Conservation (phyloP, 1,139 yeast genomes). For the Insectozyma bohioensis region DNA sequence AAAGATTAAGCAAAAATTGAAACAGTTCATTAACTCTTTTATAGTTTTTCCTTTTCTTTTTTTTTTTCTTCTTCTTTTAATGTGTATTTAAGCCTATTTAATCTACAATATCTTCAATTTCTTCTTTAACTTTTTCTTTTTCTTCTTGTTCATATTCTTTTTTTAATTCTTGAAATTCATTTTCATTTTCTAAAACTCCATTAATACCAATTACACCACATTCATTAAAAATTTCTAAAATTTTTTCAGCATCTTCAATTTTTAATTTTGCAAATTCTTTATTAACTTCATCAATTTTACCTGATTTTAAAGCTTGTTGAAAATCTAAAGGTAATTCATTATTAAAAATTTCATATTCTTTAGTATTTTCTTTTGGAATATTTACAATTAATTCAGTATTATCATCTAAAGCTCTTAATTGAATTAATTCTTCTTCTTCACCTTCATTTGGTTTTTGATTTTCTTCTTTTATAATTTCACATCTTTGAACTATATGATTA, state of each 20-base stretch:
- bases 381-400: slow-evolving; percentile 70
- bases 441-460: slow-evolving; percentile 36
- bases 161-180: slow-evolving; percentile 65
- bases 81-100: slow-evolving; percentile 11
- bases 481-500: slow-evolving; percentile 71
- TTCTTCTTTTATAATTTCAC: slow-evolving; percentile 60
- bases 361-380: slow-evolving; percentile 60
- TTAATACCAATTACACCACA: slow-evolving; percentile 84
- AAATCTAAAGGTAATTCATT: slow-evolving; percentile 59
- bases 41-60: slow-evolving; percentile 1
- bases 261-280: slow-evolving; percentile 76
- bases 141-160: slow-evolving; percentile 37
- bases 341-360: slow-evolving; percentile 54
- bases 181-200: slow-evolving; percentile 73
- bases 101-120: slow-evolving; percentile 29
- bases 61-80: not conserved
- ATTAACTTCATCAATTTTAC: slow-evolving; percentile 75
- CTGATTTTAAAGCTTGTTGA: slow-evolving; percentile 75
- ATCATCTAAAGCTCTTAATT: slow-evolving; percentile 85
- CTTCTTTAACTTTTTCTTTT: slow-evolving; percentile 8
- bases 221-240: slow-evolving; percentile 72
- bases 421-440: slow-evolving; percentile 78
- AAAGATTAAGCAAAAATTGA: slow-evolving; percentile 30
- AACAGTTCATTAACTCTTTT: no score
- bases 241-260: slow-evolving; percentile 76